Evolutionary conservation across 2,329 filamentous ascomycete genomes (phyloP), one percentile per base, ranked within the genome.

Genomic region (Sporothrix dimorphospora): DNA sequence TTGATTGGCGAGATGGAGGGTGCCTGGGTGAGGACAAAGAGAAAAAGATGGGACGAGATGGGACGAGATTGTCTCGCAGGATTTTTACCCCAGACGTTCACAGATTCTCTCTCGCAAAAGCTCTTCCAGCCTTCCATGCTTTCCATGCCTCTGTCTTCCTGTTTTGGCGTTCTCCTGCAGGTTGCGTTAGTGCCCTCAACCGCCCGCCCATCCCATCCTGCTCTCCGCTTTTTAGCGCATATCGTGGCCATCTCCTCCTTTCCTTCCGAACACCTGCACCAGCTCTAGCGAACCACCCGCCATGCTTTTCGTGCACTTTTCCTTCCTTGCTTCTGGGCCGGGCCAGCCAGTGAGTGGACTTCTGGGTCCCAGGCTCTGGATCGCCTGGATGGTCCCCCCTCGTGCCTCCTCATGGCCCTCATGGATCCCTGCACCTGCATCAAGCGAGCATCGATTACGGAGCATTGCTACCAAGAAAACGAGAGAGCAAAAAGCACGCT

Each of bases 171-270:
- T 27, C 40, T 45, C 42, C 59, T 71, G 70, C 61, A 71, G 61
- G 34, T 14, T 27, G 69, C 38, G 30, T 66, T 71, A 71, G 69
- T 71, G 68, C 38, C 68, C 38, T 63, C 24, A 61, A 14, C 53
- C 45, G 45, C 21, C 38, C 57, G 42, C 14, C 38, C n/a, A 7
- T 2, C 30, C 30, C 30, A 38, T 38, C 55, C 55, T 63, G 34
- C 57, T 65, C 59, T 71, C 70, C 70, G 61, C 70, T 67, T 71
- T 71, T 71, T 71, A 57, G 70, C 45, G 59, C 59, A 69, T 27
- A 59, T 47, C 40, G 21, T 42, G 38, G 51, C 3, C 24, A 8
- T 14, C 16, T 12, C 9, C 16, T 24, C 42, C 42, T n/a, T 61
- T 63, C 7, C 42, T 21, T 11, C 42, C 49, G 47, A 71, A 71